Conservation (phyloP, 495 filamentous ascomycete genomes). For the Penicillium waksmanii region DNA sequence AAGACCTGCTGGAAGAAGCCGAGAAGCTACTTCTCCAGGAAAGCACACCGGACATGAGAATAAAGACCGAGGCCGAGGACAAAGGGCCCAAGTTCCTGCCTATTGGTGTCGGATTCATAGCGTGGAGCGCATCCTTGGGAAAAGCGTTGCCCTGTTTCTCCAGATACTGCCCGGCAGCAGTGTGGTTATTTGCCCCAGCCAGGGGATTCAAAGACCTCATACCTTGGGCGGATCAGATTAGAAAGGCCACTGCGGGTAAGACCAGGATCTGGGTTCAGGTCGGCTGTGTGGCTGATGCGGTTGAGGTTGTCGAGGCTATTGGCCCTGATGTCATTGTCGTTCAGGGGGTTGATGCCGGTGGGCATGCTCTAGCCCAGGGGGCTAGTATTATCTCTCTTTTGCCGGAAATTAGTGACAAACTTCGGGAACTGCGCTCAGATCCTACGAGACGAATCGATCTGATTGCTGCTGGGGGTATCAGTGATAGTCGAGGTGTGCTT, state of each 20-base stretch:
- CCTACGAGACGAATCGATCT: conserved; percentile 32
- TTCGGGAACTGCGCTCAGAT: conserved; percentile 27
- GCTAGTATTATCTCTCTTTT: conserved; percentile 60
- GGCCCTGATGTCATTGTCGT: conserved; percentile 67
- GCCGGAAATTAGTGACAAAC: conserved; percentile 57
- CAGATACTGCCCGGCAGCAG: conserved; percentile 10
- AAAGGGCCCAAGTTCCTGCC: conserved; percentile 2
- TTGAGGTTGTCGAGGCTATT: conserved; percentile 43
- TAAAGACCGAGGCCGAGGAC: not conserved
- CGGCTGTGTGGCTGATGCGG: conserved; percentile 61
- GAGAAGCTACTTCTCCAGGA: not conserved
- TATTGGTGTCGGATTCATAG: conserved; percentile 15
- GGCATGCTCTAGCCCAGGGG: conserved; percentile 62
- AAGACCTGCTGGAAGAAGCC: not conserved
- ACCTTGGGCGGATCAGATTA: conserved; percentile 8
- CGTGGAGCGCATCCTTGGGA: conserved; percentile 10
- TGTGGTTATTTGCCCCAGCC: conserved; percentile 13
- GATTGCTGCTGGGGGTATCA: conserved; percentile 72
- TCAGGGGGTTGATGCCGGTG: conserved; percentile 74
- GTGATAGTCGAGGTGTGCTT: conserved; percentile 62
- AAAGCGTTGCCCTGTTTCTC: conserved; percentile 7
- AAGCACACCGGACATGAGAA: not conserved
- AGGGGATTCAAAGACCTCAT: not conserved
- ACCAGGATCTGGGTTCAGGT: conserved; percentile 72
- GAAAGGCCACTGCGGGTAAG: conserved; percentile 6